Evolutionary conservation across 257 asterid genomes (phyloP), one percentile per base, ranked within the genome.

Genomic region (Nicotiana tomentosiformis): DNA sequence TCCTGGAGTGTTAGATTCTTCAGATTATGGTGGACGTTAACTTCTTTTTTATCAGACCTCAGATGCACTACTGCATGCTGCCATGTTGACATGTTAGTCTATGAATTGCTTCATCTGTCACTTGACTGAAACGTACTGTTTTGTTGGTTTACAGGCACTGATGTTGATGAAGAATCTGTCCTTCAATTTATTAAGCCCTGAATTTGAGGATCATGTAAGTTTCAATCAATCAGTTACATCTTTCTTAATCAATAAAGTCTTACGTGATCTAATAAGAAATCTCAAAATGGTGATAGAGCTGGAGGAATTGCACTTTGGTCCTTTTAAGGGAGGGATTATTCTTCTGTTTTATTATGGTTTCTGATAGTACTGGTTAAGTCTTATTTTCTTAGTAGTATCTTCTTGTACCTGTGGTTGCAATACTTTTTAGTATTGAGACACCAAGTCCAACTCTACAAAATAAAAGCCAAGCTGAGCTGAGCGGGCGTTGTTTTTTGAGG

Each of bases 111-210:
- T 58, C 76, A 43, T 51, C 10, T 70, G 32, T 58, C 26, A n/a
- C 55, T 80, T 39, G 70, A 77, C 26, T 70, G 77, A 62, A 64
- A 62, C 67, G 39, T 78, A 39, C 37, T 49, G 2, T 78, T 57
- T 51, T 77, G 37, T 57, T 65, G 77, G 58, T 20, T 78, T 82
- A 83, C 93, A 95, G 98, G 93, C 87, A 64, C 55, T 92, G 85
- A 86, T 88, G 95, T 78, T 95, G 95, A 93, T 93, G 98, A 90
- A 86, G 87, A 95, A 95, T 89, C 97, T 95, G 1, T 86, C 94
- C 5, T 87, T 65, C 88, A 95, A 95, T 85, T 88, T 95, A 84
- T 79, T 78, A 87, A 92, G 90, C 90, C 97, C 98, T 11, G 97
- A 93, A 77, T 95, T 92, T 72, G 93, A 95, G 91, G 89, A 89